phyloP scores from a whole-genome alignment of 495 filamentous ascomycete species.

The Choiromyces venosus region DNA sequence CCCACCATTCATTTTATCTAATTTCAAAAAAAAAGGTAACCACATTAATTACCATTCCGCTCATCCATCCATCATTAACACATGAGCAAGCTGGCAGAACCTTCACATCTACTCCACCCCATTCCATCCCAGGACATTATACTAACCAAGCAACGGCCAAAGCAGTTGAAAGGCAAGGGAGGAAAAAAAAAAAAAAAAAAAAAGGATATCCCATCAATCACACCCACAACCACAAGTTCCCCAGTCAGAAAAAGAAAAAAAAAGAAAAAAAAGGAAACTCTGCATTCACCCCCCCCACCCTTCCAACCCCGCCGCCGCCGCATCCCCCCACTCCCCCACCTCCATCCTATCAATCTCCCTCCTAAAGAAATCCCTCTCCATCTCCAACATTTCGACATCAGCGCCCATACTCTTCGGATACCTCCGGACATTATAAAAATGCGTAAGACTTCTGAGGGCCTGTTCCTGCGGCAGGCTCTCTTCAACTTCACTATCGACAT shows the following conservation, averaged over 20 bases:
- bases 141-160: not conserved
- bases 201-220: not conserved
- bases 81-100: not conserved
- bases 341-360: constrained; percentile 83
- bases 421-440: constrained; percentile 81
- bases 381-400: constrained; percentile 59
- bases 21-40: not conserved
- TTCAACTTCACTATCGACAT: constrained; percentile 88
- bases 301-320: constrained; percentile 51
- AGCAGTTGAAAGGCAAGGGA: not conserved
- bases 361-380: constrained; percentile 84
- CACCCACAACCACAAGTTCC: too few relatives aligned
- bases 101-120: not conserved
- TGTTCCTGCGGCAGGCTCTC: constrained; percentile 87
- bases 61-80: not conserved
- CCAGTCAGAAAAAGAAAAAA: too few relatives aligned
- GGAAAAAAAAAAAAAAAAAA: not conserved
- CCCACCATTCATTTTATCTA: not conserved
- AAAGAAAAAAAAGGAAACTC: not conserved
- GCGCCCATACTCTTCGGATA: constrained; percentile 78
- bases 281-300: constrained; percentile 16
- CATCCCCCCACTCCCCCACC: constrained; percentile 44
- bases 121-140: not conserved
- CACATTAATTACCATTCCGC: not conserved
- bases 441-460: constrained; percentile 74